Conservation (phyloP, 768 basidiomycete genomes). For the Auriscalpium orientale region DNA sequence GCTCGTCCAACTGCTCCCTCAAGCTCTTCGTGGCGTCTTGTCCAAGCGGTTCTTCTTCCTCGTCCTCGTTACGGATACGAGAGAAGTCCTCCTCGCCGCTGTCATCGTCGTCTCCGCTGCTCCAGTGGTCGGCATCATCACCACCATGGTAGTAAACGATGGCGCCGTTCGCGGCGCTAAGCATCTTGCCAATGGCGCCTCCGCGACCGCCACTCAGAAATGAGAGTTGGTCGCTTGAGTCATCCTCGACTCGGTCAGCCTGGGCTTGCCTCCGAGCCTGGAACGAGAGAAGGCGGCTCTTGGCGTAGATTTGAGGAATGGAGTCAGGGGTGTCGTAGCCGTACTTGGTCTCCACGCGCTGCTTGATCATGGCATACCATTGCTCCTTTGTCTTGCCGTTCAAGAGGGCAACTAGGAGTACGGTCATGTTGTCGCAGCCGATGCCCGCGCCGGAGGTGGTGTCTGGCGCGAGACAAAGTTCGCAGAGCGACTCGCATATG, state of each 20-base stretch:
- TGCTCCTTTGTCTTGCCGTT: conserved; percentile 83
- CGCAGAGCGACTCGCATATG: conserved; percentile 85
- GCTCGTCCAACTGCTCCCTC: conserved; percentile 56
- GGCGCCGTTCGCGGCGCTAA: background rate
- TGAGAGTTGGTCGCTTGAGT: conserved; percentile 5
- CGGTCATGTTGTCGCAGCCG: conserved; percentile 99
- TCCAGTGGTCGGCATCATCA: conserved; percentile 45
- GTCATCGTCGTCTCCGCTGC: conserved; percentile 53
- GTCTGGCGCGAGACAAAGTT: conserved; percentile 90
- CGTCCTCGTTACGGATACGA: conserved; percentile 5
- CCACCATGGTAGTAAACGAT: conserved; percentile 15
- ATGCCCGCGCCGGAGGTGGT: conserved; percentile 86
- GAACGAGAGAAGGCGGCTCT: conserved; percentile 55
- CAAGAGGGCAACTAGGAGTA: conserved; percentile 83
- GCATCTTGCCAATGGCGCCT: background rate
- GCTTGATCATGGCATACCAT: conserved; percentile 86
- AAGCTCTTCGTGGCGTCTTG: conserved; percentile 47
- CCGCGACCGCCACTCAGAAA: background rate
- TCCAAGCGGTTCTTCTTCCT: conserved; percentile 18
- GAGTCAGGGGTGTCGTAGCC: conserved; percentile 73
- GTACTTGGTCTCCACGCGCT: conserved; percentile 68
- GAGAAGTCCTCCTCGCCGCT: conserved; percentile 3
- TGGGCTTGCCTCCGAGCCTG: conserved; percentile 52
- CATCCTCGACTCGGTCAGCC: conserved; percentile 35
- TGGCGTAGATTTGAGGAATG: conserved; percentile 71